A percentile compares a stretch with the other conserved stretches of the same genome.
phyloP scores from a whole-genome alignment of 805 yeast species.

The Starmerella potacharoeniae region DNA sequence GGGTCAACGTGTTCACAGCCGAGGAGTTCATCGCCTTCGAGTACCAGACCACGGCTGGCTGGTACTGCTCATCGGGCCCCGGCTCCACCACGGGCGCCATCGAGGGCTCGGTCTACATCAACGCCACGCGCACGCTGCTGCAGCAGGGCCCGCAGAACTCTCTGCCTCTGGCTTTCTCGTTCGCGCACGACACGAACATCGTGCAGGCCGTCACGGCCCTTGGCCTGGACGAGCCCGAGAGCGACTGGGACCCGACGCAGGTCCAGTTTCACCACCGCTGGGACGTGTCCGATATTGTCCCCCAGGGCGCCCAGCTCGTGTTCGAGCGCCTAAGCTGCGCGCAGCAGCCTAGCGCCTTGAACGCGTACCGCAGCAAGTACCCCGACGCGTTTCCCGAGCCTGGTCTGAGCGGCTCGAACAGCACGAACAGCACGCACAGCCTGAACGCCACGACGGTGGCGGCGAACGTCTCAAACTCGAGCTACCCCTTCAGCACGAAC shows the following conservation, averaged over 20 bases:
- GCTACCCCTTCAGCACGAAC: neutral
- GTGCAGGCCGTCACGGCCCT: slow-evolving; percentile 39
- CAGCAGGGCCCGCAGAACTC: slow-evolving; percentile 31
- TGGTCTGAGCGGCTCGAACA: neutral
- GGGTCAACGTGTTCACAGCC: slow-evolving; percentile 26
- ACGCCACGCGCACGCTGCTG: slow-evolving; percentile 40
- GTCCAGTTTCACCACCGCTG: slow-evolving; percentile 40
- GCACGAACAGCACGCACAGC: neutral
- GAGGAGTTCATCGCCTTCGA: slow-evolving; percentile 25
- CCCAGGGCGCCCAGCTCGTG: slow-evolving; percentile 26
- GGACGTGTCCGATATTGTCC: slow-evolving; percentile 34
- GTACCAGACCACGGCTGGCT: slow-evolving; percentile 19
- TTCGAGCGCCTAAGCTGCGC: slow-evolving; percentile 33
- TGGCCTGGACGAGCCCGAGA: slow-evolving; percentile 36
- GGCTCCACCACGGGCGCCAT: slow-evolving; percentile 22
- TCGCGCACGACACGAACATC: slow-evolving; percentile 50
- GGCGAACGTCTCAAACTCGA: slow-evolving; percentile 1
- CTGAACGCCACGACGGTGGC: neutral
- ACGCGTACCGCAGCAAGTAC: slow-evolving; percentile 8
- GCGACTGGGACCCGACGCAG: slow-evolving; percentile 29
- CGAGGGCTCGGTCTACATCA: slow-evolving; percentile 38
- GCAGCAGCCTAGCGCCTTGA: slow-evolving; percentile 6
- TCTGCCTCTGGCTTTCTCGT: slow-evolving; percentile 35
- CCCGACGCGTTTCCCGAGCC: slow-evolving; percentile 15
- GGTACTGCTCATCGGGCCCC: slow-evolving; percentile 26